Percentiles rank a stretch among this genome's conserved stretches.
Evolutionary conservation across 2,329 filamentous ascomycete species (phyloP).

Genomic region (Malbranchea cinnamomea): DNA sequence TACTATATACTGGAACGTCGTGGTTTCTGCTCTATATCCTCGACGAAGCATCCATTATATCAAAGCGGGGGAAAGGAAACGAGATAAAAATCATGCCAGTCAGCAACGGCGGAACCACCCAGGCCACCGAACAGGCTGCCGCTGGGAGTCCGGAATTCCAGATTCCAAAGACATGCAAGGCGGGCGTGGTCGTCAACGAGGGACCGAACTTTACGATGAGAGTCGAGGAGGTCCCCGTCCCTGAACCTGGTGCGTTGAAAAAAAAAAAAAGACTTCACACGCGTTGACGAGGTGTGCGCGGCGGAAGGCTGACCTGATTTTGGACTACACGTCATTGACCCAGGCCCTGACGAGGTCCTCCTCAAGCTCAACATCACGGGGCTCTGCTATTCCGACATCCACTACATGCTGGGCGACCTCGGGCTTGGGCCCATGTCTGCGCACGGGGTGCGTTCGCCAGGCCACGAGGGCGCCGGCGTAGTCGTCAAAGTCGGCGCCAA

Average conservation of each 20-base stretch:
- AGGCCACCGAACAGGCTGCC: neutral
- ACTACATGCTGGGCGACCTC: slow-evolving; percentile 43
- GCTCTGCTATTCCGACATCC: slow-evolving; percentile 42
- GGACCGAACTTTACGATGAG: slow-evolving; percentile 35
- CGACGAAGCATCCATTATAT: no score
- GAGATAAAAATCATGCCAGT: no score
- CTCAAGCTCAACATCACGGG: slow-evolving; percentile 44
- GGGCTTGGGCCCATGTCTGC: slow-evolving; percentile 32
- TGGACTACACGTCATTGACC: neutral
- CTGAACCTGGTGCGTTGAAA: slow-evolving; percentile 27
- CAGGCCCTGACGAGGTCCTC: slow-evolving; percentile 40
- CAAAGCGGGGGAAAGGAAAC: no score
- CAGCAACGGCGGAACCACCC: neutral
- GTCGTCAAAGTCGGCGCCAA: slow-evolving; percentile 41
- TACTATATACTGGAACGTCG: no score
- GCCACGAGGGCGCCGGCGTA: slow-evolving; percentile 43
- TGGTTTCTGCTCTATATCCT: no score
- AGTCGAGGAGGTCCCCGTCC: slow-evolving; percentile 34
- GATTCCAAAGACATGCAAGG: slow-evolving; percentile 36
- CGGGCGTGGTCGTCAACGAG: slow-evolving; percentile 36
- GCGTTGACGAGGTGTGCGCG: neutral
- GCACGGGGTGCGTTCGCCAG: slow-evolving; percentile 32
- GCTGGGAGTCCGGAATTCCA: slow-evolving; percentile 14
- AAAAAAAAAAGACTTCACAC: neutral
- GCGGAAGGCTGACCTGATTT: no score